A percentile compares a stretch with the other conserved stretches of the same genome.
Evolutionary conservation across 257 asterid genomes (phyloP).

Genomic region (Plantago major): DNA sequence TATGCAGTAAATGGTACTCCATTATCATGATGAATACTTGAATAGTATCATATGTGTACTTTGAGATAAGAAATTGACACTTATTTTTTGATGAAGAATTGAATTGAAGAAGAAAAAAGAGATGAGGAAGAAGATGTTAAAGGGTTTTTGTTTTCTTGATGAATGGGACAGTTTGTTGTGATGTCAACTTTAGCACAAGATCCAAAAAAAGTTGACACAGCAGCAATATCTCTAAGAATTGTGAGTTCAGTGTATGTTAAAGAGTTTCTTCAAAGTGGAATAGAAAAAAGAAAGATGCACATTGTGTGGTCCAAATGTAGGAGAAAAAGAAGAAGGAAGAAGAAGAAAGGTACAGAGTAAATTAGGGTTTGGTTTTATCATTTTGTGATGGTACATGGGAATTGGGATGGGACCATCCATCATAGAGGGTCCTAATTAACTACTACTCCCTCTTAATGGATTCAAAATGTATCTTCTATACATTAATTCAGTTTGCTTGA

Average conservation of each 20-base stretch:
- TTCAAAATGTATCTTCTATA: no score
- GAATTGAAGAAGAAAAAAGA: neutral
- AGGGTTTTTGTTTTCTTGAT: conserved; percentile 15
- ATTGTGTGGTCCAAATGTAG: neutral
- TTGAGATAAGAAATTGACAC: neutral
- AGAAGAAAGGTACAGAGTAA: conserved; percentile 21
- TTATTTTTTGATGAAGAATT: neutral
- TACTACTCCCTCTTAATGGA: no score
- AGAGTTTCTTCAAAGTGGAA: conserved; percentile 20
- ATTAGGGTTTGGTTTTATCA: conserved; percentile 38
- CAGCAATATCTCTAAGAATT: neutral
- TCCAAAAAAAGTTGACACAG: conserved; percentile 27
- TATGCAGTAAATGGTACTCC: no score
- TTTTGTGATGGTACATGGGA: conserved; percentile 29
- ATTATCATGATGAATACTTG: no score
- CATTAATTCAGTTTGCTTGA: no score
- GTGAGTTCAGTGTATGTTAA: conserved; percentile 19
- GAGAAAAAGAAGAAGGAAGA: no score
- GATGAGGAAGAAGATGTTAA: conserved; percentile 15
- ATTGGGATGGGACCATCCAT: conserved; percentile 6
- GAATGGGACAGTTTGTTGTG: conserved; percentile 26
- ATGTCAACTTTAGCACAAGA: conserved; percentile 38
- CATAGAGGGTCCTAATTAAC: conserved; percentile 24
- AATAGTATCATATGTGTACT: neutral
- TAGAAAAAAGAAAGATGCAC: conserved; percentile 30